Percentiles rank a stretch among this genome's conserved stretches.
Evolutionary conservation across 441 rosid species (phyloP).

Genomic region (Dalechampia spathulata): DNA sequence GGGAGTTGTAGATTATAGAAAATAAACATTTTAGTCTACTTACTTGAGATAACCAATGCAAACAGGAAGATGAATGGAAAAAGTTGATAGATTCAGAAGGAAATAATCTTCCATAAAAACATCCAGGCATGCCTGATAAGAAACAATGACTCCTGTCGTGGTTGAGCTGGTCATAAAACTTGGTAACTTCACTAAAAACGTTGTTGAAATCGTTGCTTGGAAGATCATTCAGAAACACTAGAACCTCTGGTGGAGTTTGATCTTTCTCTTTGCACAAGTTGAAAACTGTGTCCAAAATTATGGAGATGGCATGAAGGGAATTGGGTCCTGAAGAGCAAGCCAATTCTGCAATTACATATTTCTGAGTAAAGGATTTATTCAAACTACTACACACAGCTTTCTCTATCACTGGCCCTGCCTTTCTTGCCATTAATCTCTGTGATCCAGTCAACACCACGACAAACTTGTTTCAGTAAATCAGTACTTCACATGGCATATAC

Average conservation of each 20-base stretch:
- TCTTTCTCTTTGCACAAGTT: constrained; percentile 12
- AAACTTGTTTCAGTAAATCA: no score
- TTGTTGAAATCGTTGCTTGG: constrained; percentile 38
- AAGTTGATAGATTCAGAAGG: constrained; percentile 29
- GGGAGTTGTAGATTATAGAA: no score
- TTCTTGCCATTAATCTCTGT: no score
- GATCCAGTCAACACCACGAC: no score
- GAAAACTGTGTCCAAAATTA: constrained; percentile 15
- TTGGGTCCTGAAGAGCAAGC: constrained; percentile 45
- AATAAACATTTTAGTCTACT: not conserved
- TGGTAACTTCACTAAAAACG: constrained; percentile 29
- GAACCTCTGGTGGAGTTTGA: constrained; percentile 19
- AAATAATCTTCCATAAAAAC: constrained; percentile 33
- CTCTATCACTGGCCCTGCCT: no score
- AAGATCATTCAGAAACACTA: constrained; percentile 30
- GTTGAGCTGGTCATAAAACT: constrained; percentile 29
- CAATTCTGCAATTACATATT: no score
- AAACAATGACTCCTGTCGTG: constrained; percentile 22
- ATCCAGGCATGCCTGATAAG: constrained; percentile 34
- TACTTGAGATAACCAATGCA: constrained; percentile 56
- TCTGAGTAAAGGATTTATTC: no score
- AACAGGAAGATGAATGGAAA: constrained; percentile 34
- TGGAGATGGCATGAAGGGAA: constrained; percentile 18
- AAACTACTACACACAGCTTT: no score
- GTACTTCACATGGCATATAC: no score